A percentile compares a stretch with the other conserved stretches of the same genome.
Evolutionary conservation across 805 yeast genomes (phyloP).

Genomic region (Torulaspora maleeae): DNA sequence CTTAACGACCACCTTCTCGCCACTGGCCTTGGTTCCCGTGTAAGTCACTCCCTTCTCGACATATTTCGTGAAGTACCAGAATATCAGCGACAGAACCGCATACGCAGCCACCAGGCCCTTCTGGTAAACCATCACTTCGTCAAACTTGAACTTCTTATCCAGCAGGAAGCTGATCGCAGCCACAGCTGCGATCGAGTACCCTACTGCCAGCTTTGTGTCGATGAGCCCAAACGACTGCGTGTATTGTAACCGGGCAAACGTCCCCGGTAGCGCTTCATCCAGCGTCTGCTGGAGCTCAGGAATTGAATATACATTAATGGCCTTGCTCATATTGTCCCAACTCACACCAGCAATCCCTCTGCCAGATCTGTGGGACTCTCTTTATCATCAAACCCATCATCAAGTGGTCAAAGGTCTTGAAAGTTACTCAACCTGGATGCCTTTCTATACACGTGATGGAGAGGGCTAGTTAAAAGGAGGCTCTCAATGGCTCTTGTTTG

Average conservation of each 20-base stretch:
- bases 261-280: constrained; percentile 29
- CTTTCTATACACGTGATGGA: neutral
- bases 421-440: neutral
- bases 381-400: no score
- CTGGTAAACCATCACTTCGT: constrained; percentile 41
- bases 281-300: constrained; percentile 31
- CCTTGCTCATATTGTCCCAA: constrained; percentile 24
- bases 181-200: constrained; percentile 45
- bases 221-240: constrained; percentile 21
- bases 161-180: constrained; percentile 47
- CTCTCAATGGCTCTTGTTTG: neutral
- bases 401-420: neutral
- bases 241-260: constrained; percentile 25
- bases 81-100: constrained; percentile 36
- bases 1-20: constrained; percentile 30
- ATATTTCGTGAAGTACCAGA: constrained; percentile 38
- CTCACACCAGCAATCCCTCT: neutral
- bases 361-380: neutral
- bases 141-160: constrained; percentile 47
- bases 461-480: neutral
- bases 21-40: constrained; percentile 38
- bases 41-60: constrained; percentile 43
- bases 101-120: constrained; percentile 40
- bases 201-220: constrained; percentile 49
- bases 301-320: constrained; percentile 33